Conservation (phyloP, 176 grass and related monocot genomes). For the Eleusine indica region DNA sequence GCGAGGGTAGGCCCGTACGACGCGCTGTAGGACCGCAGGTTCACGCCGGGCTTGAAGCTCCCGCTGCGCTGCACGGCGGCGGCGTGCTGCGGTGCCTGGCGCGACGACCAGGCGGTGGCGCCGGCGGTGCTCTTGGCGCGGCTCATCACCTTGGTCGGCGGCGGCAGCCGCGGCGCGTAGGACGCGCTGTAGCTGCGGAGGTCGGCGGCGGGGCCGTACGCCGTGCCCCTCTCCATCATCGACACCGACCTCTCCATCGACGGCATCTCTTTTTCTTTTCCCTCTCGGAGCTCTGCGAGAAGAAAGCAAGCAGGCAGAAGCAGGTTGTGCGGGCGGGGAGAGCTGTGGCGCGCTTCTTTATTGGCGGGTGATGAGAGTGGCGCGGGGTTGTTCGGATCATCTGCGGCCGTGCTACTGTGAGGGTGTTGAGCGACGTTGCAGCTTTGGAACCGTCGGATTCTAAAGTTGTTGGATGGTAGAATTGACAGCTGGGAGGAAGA, state of each 20-base stretch:
- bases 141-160: constrained; percentile 17
- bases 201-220: constrained; percentile 16
- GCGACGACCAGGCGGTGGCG: constrained; percentile 26
- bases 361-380: not conserved
- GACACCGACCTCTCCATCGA: constrained; percentile 60
- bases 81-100: not conserved
- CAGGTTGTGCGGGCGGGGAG: not conserved
- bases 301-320: not conserved
- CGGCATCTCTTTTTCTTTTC: constrained; percentile 1
- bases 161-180: not conserved
- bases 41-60: constrained; percentile 39
- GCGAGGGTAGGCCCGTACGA: constrained; percentile 43
- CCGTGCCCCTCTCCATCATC: constrained; percentile 35
- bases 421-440: not conserved
- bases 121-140: constrained; percentile 38
- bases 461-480: not conserved
- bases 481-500: not conserved
- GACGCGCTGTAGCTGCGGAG: constrained; percentile 66
- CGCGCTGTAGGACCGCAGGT: constrained; percentile 68
- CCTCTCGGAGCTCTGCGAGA: not conserved
- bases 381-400: constrained; percentile 13
- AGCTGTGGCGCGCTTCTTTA: constrained; percentile 1
- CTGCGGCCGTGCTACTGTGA: not conserved
- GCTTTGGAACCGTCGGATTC: not conserved
- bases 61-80: constrained; percentile 33